phyloP scores from a whole-genome alignment of 2,329 filamentous ascomycete genomes.

The Hortaea sp. region DNA sequence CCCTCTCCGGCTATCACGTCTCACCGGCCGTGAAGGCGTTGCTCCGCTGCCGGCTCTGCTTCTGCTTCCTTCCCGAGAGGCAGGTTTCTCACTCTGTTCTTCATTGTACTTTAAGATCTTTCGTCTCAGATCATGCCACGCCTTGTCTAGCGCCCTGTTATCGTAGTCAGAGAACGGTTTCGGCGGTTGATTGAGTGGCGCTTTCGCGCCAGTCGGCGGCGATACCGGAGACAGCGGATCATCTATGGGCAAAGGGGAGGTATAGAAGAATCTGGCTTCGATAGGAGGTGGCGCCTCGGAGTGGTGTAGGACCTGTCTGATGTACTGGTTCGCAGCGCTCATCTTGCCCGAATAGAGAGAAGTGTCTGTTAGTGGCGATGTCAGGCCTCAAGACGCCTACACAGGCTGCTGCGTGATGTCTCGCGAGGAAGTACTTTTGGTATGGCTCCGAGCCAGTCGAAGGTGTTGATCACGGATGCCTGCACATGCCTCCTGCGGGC shows the following conservation, averaged over 20 bases:
- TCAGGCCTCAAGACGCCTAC: conserved; percentile 11
- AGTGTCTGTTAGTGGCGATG: conserved; percentile 5
- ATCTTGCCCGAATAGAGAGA: neutral
- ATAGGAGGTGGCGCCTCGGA: conserved; percentile 25
- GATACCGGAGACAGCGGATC: conserved; percentile 30
- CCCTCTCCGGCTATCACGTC: conserved; percentile 7
- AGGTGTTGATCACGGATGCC: conserved; percentile 4
- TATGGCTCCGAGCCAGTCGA: neutral
- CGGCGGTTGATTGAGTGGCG: conserved; percentile 19
- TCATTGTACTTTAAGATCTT: conserved; percentile 26
- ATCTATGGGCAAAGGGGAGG: conserved; percentile 26
- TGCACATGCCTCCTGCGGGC: conserved; percentile 5
- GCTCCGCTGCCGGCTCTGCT: conserved; percentile 7
- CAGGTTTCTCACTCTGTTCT: conserved; percentile 23
- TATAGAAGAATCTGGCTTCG: conserved; percentile 29
- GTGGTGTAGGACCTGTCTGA: conserved; percentile 34
- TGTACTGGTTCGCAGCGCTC: conserved; percentile 31
- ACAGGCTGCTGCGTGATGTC: neutral
- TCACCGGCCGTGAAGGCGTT: conserved; percentile 8
- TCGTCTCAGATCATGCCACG: conserved; percentile 26
- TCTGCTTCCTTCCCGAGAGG: conserved; percentile 5
- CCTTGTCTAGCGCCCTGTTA: conserved; percentile 25
- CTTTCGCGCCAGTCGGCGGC: conserved; percentile 18
- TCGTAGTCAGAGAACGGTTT: conserved; percentile 30
- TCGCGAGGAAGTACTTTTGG: too few species aligned